These are phyloP conservation scores for Cyclanthera cordifolia DNA, from an alignment of 306 rosid species.

Conservation along the genomic window DNA sequence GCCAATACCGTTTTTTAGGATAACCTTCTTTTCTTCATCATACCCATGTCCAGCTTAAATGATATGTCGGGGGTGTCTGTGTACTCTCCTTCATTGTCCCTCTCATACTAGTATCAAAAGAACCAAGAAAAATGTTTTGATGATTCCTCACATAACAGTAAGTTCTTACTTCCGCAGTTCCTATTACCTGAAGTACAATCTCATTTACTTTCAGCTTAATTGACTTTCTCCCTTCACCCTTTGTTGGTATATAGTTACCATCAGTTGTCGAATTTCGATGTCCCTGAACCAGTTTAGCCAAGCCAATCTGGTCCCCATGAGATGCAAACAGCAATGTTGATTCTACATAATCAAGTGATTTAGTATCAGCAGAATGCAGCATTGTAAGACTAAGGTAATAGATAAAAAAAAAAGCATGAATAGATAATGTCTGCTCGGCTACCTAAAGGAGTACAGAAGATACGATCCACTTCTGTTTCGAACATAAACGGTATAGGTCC, in stretches of 20 bases:
- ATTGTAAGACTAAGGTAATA: constrained; percentile 1
- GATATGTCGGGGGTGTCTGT: not conserved
- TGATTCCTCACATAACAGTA: constrained; percentile 4
- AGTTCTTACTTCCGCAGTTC: not conserved
- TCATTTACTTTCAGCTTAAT: constrained; percentile 77
- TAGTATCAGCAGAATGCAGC: constrained; percentile 24
- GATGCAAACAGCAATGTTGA: constrained; percentile 85
- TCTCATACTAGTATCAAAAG: not conserved
- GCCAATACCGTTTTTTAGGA: not conserved
- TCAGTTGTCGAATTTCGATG: constrained; percentile 52
- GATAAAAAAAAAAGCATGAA: constrained; percentile 2
- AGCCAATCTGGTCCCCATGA: constrained; percentile 77
- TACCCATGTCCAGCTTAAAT: not conserved
- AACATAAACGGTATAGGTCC: constrained; percentile 78
- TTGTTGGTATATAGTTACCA: constrained; percentile 65
- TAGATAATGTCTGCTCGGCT: constrained; percentile 18
- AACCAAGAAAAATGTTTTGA: not conserved
- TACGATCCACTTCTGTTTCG: constrained; percentile 85
- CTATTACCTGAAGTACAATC: constrained; percentile 83
- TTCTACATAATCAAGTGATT: constrained; percentile 43
- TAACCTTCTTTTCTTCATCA: not conserved
- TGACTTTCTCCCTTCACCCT: constrained; percentile 66
- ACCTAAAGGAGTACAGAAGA: constrained; percentile 94
- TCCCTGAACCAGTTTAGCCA: constrained; percentile 83
- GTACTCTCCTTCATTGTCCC: not conserved